A percentile compares a stretch with the other conserved stretches of the same genome.
Evolutionary conservation across 441 rosid genomes (phyloP).

Genomic region (Populus hybrid): DNA sequence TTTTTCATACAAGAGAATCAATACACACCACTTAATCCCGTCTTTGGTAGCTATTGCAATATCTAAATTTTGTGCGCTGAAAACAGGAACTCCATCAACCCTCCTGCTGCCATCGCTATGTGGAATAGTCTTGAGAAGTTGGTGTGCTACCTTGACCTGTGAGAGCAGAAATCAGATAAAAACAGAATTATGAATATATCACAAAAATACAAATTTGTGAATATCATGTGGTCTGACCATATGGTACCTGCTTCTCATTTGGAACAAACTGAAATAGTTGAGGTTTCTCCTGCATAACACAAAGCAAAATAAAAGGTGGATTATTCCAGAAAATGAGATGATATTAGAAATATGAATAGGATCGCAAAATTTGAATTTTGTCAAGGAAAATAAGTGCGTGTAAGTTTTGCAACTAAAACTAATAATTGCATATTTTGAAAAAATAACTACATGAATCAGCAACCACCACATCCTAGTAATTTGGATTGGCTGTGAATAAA

Average conservation of each 20-base stretch:
- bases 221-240: slow-evolving; percentile 3
- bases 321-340: neutral
- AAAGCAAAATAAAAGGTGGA: neutral
- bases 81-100: slow-evolving; percentile 91
- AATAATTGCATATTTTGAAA: neutral
- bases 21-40: slow-evolving; percentile 81
- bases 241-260: slow-evolving; percentile 83
- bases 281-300: slow-evolving; percentile 72
- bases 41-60: slow-evolving; percentile 91
- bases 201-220: neutral
- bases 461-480: neutral
- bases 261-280: slow-evolving; percentile 92
- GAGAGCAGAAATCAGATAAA: slow-evolving; percentile 1
- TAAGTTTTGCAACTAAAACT: neutral
- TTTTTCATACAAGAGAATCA: neutral
- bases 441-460: neutral
- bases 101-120: slow-evolving; percentile 47
- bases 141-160: slow-evolving; percentile 92
- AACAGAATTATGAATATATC: slow-evolving; percentile 1
- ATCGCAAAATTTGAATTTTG: neutral
- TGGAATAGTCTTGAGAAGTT: slow-evolving; percentile 68
- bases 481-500: neutral
- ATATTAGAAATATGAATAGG: neutral
- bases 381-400: neutral
- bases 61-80: slow-evolving; percentile 87